Evolutionary conservation across 352 stramenopile genomes (phyloP).

Genomic region (Pythium phragmiticola): DNA sequence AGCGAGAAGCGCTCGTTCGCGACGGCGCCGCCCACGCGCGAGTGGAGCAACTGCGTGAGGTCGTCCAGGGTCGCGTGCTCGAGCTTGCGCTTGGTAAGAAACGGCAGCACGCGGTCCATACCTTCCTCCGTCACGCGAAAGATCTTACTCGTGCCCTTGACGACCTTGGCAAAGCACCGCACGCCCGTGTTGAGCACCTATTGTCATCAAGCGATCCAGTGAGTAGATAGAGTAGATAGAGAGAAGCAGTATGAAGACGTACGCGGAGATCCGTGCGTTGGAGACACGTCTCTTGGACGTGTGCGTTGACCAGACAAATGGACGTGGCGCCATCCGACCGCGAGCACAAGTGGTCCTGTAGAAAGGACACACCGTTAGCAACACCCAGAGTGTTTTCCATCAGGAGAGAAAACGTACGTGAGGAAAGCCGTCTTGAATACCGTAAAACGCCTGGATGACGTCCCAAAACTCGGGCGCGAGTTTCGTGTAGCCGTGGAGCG

Average conservation of each 20-base stretch:
- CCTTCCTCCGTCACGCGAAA: conserved; percentile 86
- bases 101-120: conserved; percentile 66
- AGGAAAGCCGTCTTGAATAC: conserved; percentile 54
- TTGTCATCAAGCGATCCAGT: conserved; percentile 21
- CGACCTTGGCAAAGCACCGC: conserved; percentile 82
- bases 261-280: conserved; percentile 50
- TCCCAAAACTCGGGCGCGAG: conserved; percentile 53
- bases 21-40: conserved; percentile 26
- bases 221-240: neutral
- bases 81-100: conserved; percentile 76
- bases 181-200: conserved; percentile 82
- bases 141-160: conserved; percentile 36
- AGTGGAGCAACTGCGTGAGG: conserved; percentile 28
- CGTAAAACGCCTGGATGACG: conserved; percentile 64
- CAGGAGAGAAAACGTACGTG: conserved; percentile 30
- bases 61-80: conserved; percentile 26
- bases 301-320: conserved; percentile 59
- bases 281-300: conserved; percentile 52
- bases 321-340: conserved; percentile 65
- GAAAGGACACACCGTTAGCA: conserved; percentile 1
- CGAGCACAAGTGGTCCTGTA: conserved; percentile 55
- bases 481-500: conserved; percentile 50
- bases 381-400: no score
- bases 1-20: conserved; percentile 37
- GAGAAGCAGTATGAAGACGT: neutral